Evolutionary conservation across 192 early-diverging fungal species (phyloP).

Genomic region (Backusella morwellensis): DNA sequence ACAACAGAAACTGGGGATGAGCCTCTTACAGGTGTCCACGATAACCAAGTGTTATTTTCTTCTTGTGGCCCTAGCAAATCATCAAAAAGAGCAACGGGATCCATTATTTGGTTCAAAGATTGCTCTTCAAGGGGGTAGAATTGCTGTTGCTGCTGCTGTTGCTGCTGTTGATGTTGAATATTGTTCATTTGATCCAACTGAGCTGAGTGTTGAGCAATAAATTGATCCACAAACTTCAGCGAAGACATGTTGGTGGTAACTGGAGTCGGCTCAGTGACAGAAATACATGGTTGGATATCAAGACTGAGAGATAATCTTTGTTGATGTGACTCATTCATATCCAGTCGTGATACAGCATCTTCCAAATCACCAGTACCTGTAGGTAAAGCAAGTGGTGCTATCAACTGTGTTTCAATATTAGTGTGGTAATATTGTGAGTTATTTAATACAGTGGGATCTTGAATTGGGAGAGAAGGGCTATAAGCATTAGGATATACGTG

Average conservation of each 20-base stretch:
- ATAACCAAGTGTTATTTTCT: neutral
- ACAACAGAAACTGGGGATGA: neutral
- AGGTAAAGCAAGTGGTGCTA: neutral
- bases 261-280: conserved; percentile 14
- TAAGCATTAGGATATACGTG: neutral
- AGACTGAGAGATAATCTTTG: conserved; percentile 9
- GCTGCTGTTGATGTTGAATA: neutral
- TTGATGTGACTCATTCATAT: neutral
- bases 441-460: neutral
- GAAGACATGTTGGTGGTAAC: neutral
- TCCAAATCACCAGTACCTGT: neutral
- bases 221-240: conserved; percentile 3
- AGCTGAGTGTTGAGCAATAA: conserved; percentile 4
- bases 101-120: neutral
- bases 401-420: neutral
- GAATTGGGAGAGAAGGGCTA: neutral
- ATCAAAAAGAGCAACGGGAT: neutral
- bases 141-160: conserved; percentile 11
- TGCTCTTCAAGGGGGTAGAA: neutral
- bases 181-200: neutral
- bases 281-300: conserved; percentile 13
- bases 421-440: neutral
- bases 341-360: conserved; percentile 1
- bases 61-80: neutral
- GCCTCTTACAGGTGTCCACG: conserved; percentile 16